Base-by-base conservation (phyloP, 2,329 filamentous ascomycete genomes). In the Hypoxylon sp. region DNA sequence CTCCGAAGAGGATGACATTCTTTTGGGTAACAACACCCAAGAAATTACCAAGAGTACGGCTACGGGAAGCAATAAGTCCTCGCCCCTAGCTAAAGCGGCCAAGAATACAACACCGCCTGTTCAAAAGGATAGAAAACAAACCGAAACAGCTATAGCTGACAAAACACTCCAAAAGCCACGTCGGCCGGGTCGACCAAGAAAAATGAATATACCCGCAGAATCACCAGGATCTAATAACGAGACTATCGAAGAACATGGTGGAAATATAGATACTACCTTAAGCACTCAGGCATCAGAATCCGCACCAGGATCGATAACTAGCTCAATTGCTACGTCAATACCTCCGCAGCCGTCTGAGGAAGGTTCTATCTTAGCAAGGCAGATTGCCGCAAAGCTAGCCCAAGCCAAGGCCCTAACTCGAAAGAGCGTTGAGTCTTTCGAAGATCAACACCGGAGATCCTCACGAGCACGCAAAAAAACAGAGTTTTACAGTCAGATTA, bases 1-100 rank as follows among this genome's bases (percentile, higher is more conserved):
- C 14, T 60, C 63, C 2, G 74, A 71, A 17, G 75, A 76, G 50
- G 75, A 77, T 31, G 75, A 77, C 17, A 62, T 77, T 14, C 42
- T 77, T n/a, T 58, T 73, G n/a, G 69, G 68, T 19, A 66, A 51
- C 17, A 60, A 44, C 26, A 66, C 63, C 8, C 53, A 63, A n/a
- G 51, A 59, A 22, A 52, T 35, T 19, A 5, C 19, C 4, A 54
- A 51, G 22, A 9, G 17, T 14, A 3, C 59, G 3, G 3, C 11
- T 26, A 53, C 17, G 37, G 47, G 17, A 44, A 33, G 11, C n/a
- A 52, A 63, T n/a, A 72, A 66, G 19, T 26, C 63, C 26, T 19
- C 59, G 11, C 35, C 63, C 11, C 6, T 59, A 24, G 11, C 24
- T 50, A 35, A 3, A 11, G 8, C 6, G 19, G 11, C 37, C 10